These are phyloP conservation scores for Volutella citrinella DNA, from an alignment of 2,329 filamentous ascomycete genomes.

Conservation along the genomic window DNA sequence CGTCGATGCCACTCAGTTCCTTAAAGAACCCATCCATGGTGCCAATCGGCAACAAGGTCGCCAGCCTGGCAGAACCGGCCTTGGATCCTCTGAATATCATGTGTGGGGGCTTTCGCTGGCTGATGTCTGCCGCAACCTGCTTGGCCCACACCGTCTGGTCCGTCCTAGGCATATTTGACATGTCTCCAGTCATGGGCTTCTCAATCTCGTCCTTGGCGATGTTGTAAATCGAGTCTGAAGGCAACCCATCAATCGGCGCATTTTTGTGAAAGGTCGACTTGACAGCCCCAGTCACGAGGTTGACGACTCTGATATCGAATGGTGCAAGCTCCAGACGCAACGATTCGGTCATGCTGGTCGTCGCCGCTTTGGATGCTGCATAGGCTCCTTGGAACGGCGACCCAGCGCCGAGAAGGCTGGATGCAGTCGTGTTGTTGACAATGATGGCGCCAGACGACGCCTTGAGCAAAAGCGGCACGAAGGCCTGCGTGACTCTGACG, in stretches of 20 bases:
- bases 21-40: slow-evolving; percentile 9
- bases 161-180: slow-evolving; percentile 1
- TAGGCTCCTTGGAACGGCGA: slow-evolving; percentile 25
- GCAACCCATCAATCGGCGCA: not conserved
- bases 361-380: slow-evolving; percentile 26
- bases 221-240: slow-evolving; percentile 13
- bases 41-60: slow-evolving; percentile 10
- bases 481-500: slow-evolving; percentile 18
- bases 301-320: slow-evolving; percentile 24
- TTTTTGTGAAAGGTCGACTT: slow-evolving; percentile 17
- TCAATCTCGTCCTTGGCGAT: slow-evolving; percentile 15
- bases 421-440: slow-evolving; percentile 18
- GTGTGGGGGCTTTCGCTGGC: slow-evolving; percentile 12
- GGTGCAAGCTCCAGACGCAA: slow-evolving; percentile 25
- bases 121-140: slow-evolving; percentile 15
- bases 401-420: slow-evolving; percentile 2
- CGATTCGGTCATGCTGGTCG: slow-evolving; percentile 20
- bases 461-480: slow-evolving; percentile 19
- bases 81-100: slow-evolving; percentile 9
- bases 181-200: slow-evolving; percentile 5
- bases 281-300: slow-evolving; percentile 23
- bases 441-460: slow-evolving; percentile 12
- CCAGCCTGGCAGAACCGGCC: slow-evolving; percentile 6
- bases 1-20: slow-evolving; percentile 12
- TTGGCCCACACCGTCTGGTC: slow-evolving; percentile 11